A percentile compares a stretch with the other conserved stretches of the same genome.
These are phyloP conservation scores for Quercus parvula DNA, from an alignment of 306 rosid species.

Conservation along the genomic window DNA sequence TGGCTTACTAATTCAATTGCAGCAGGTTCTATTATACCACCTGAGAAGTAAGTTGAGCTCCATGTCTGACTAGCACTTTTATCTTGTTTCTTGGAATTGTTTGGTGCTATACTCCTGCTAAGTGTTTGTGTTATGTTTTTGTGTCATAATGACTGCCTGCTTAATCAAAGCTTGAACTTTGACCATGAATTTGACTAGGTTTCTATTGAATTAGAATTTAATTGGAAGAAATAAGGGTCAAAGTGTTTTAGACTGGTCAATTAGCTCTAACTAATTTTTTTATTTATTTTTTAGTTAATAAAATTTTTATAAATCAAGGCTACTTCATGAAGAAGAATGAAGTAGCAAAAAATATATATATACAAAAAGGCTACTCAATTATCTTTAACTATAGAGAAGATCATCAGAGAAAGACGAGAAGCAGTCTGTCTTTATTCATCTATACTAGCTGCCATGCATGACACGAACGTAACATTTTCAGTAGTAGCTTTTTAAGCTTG, in stretches of 20 bases:
- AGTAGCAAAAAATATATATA: too few species aligned
- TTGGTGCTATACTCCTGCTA: background rate
- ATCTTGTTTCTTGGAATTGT: constrained; percentile 7
- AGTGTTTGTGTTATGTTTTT: background rate
- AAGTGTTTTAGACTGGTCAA: background rate
- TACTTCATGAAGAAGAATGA: too few species aligned
- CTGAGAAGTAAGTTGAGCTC: constrained; percentile 64
- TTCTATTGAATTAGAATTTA: background rate
- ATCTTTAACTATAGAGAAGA: background rate
- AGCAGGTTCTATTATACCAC: constrained; percentile 54
- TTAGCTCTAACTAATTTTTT: background rate
- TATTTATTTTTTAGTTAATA: too few species aligned
- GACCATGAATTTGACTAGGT: constrained; percentile 15
- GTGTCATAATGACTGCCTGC: background rate
- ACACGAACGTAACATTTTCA: too few species aligned
- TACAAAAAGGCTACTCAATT: too few species aligned
- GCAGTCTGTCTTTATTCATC: too few species aligned
- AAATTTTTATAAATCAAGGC: too few species aligned
- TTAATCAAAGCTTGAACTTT: background rate
- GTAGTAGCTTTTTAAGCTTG: too few species aligned
- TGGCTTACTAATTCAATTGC: constrained; percentile 74
- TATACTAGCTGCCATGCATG: too few species aligned
- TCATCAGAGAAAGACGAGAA: too few species aligned
- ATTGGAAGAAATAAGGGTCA: background rate
- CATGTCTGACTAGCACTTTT: background rate